Base-by-base conservation (phyloP, 2,329 filamentous ascomycete genomes). In the Aureobasidium vineae region DNA sequence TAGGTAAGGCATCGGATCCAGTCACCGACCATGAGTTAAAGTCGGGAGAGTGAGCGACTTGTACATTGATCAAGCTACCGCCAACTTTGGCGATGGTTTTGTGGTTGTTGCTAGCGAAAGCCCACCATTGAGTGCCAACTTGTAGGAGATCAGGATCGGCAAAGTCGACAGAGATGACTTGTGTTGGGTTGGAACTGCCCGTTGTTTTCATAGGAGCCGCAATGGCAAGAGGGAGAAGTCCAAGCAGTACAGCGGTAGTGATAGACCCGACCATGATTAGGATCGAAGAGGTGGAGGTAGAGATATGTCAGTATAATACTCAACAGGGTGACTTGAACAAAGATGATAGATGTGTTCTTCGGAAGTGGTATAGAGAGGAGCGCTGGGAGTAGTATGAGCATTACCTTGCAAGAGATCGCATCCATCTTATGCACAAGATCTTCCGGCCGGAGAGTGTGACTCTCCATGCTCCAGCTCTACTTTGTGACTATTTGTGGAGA, bases 61-160 rank as follows among this genome's bases (percentile, higher is more conserved):
- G 77, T 19, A 77, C 70, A 45, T 77, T 73, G 71, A 71, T 70
- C 2, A 70, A 50, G 4, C 70, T 73, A n/a, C 71, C 71, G n/a
- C 19, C 75, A 57, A 41, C 73, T 69, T 21, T 72, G 71, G 56
- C 59, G 7, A 68, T 64, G 26, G 66, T 70, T 6, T 74, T 73
- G 1, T 73, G 73, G 60, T 75, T 74, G 69, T 75, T 77, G 28
- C 77, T 79, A 0, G 72, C 77, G 64, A 73, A 78, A 7, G 77
- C 76, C 63, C 77, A 78, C 75, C 75, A 79, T 0, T 71, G 74
- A 23, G 73, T 72, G 33, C 74, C 71, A 26, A 71, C 68, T 52
- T 72, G 69, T 31, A 73, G 69, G 15, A 79, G 69, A 19, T 72
- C 67, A 7, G 78, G 78, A 69, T 79, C 77, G 0, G 78, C 75